Percentiles rank a stretch among this genome's conserved stretches.
Evolutionary conservation across 1,139 yeast species (phyloP).

Genomic region (Eremothecium sinecaudum): DNA sequence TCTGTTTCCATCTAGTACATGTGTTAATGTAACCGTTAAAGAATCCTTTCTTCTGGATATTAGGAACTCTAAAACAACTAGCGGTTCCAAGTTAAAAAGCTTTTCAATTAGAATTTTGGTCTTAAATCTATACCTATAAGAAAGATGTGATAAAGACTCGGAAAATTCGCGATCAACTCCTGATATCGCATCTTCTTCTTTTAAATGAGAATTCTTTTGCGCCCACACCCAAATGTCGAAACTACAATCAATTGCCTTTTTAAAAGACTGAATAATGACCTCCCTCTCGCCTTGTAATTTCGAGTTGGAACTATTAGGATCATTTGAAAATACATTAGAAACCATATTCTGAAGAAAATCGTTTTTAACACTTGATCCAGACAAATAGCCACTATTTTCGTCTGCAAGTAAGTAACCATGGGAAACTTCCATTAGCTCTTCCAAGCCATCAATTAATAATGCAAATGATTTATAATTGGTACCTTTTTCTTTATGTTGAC

Average conservation of each 20-base stretch:
- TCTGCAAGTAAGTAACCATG: slow-evolving; percentile 42
- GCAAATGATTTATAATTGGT: slow-evolving; percentile 34
- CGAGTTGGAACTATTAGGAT: slow-evolving; percentile 50
- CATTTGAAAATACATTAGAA: slow-evolving; percentile 80
- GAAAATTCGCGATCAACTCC: slow-evolving; percentile 18
- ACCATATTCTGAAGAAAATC: slow-evolving; percentile 31
- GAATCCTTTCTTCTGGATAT: slow-evolving; percentile 31
- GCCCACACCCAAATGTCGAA: slow-evolving; percentile 71
- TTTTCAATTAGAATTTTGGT: slow-evolving; percentile 60
- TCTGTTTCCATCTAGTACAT: slow-evolving; percentile 77
- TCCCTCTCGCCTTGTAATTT: slow-evolving; percentile 47
- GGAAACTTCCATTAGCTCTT: slow-evolving; percentile 51
- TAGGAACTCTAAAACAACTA: slow-evolving; percentile 62
- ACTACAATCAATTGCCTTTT: slow-evolving; percentile 46
- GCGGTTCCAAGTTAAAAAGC: slow-evolving; percentile 60
- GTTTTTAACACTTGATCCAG: slow-evolving; percentile 17
- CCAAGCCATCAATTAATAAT: slow-evolving; percentile 54
- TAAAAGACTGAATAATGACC: slow-evolving; percentile 53
- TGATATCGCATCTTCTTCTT: slow-evolving; percentile 6
- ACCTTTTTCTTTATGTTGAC: slow-evolving; percentile 19
- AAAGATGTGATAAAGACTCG: slow-evolving; percentile 49
- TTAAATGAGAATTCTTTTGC: slow-evolving; percentile 36
- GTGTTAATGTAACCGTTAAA: slow-evolving; percentile 29
- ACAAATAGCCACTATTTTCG: slow-evolving; percentile 24
- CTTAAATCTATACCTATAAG: slow-evolving; percentile 62